A percentile compares a stretch with the other conserved stretches of the same genome.
Evolutionary conservation across 179 eudicot species (phyloP).

Genomic region (Camellia oleifera): DNA sequence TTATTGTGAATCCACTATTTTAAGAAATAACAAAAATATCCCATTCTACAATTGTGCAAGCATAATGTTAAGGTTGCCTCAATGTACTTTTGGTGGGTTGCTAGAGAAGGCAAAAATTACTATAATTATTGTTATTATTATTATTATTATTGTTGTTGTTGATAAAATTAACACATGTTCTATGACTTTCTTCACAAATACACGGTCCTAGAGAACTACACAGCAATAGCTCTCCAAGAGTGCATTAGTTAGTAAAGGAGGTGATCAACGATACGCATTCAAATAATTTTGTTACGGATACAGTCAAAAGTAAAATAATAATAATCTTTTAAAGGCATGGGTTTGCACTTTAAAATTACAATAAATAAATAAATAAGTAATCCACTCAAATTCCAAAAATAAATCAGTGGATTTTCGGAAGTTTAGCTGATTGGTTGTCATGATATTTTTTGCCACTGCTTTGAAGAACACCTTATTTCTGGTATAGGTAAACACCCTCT

Average conservation of each 20-base stretch:
- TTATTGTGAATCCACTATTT: neutral
- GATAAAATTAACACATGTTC: too few relatives aligned
- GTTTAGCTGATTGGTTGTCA: too few relatives aligned
- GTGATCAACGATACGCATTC: neutral
- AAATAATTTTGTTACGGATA: neutral
- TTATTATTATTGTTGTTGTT: neutral
- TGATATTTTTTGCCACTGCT: too few relatives aligned
- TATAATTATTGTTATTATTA: too few relatives aligned
- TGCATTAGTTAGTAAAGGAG: neutral
- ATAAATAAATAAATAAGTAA: neutral
- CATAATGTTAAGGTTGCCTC: conserved; percentile 9
- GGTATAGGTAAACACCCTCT: too few relatives aligned
- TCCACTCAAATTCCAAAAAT: neutral
- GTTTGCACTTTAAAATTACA: neutral
- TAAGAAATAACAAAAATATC: neutral
- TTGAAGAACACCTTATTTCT: too few relatives aligned
- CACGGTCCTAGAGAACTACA: neutral
- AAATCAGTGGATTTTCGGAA: neutral
- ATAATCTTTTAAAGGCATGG: neutral
- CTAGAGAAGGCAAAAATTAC: too few relatives aligned
- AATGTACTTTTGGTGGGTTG: too few relatives aligned
- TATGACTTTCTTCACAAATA: neutral
- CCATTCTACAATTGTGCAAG: neutral
- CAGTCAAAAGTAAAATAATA: neutral
- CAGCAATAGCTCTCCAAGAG: neutral